Percentiles rank a stretch among this genome's conserved stretches.
phyloP scores from a whole-genome alignment of 106 monocot genomes.

The Dioscorea alata region DNA sequence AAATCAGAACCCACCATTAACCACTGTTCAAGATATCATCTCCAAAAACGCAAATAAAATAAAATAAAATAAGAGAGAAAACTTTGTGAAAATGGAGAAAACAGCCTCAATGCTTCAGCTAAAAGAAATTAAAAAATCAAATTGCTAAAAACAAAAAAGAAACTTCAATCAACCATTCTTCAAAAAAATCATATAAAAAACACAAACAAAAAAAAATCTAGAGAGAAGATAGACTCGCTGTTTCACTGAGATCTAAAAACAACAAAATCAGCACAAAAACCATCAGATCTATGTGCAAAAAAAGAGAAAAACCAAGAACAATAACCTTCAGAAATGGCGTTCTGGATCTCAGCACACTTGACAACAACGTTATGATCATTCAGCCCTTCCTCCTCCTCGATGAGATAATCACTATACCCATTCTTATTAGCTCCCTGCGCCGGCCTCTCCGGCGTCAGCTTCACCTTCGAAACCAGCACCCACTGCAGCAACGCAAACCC shows the following conservation, averaged over 20 bases:
- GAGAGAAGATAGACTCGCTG: background rate
- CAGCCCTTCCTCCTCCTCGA: slow-evolving; percentile 63
- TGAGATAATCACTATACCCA: slow-evolving; percentile 38
- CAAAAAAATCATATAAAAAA: background rate
- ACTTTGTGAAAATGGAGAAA: too few relatives aligned
- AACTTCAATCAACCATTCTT: background rate
- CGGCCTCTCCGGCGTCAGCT: slow-evolving; percentile 19
- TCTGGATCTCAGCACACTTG: slow-evolving; percentile 77
- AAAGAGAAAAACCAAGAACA: background rate
- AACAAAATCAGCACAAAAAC: background rate
- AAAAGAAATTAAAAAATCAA: too few relatives aligned
- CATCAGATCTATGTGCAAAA: background rate
- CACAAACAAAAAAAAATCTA: background rate
- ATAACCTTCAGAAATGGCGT: slow-evolving; percentile 66
- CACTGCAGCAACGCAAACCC: slow-evolving; percentile 56
- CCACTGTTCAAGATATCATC: too few relatives aligned
- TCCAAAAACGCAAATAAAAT: background rate
- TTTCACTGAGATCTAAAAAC: background rate
- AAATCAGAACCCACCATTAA: too few relatives aligned
- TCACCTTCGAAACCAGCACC: slow-evolving; percentile 51
- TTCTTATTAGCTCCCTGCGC: slow-evolving; percentile 8
- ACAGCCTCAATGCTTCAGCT: too few relatives aligned
- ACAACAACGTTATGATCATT: slow-evolving; percentile 25
- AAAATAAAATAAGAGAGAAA: background rate
- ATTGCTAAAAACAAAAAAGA: too few relatives aligned